Percentiles rank a stretch among this genome's conserved stretches.
These are phyloP conservation scores for Cyclotella distinguenda DNA, from an alignment of 108 stramenopile species.

Conservation along the genomic window DNA sequence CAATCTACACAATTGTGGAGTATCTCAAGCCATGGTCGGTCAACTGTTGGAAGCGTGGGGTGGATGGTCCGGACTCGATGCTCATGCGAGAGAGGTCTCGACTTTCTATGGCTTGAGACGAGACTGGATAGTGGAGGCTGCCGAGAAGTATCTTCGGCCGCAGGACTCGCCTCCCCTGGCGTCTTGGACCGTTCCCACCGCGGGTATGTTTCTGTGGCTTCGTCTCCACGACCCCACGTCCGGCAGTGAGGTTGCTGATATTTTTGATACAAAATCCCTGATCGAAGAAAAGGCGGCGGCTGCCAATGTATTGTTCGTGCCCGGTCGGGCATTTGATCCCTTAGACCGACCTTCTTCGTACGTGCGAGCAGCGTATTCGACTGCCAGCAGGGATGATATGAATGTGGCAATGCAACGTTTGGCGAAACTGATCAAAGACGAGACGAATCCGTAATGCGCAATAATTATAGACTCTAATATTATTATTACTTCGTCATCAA, in stretches of 20 bases:
- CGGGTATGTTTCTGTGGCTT: slow-evolving; percentile 68
- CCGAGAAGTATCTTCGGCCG: slow-evolving; percentile 27
- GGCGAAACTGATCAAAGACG: slow-evolving; percentile 12
- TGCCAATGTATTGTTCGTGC: slow-evolving; percentile 38
- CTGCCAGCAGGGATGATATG: slow-evolving; percentile 36
- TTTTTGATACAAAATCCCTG: slow-evolving; percentile 19
- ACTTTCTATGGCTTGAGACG: slow-evolving; percentile 36
- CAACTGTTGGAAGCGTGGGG: slow-evolving; percentile 47
- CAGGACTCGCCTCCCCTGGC: slow-evolving; percentile 5
- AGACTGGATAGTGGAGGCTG: slow-evolving; percentile 29
- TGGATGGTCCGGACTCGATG: slow-evolving; percentile 32
- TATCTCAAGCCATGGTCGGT: slow-evolving; percentile 51
- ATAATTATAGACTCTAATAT: too few relatives aligned
- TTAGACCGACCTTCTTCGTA: slow-evolving; percentile 16
- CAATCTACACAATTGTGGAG: slow-evolving; percentile 43
- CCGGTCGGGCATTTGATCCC: slow-evolving; percentile 34
- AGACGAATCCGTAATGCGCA: too few relatives aligned
- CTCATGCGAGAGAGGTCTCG: slow-evolving; percentile 22
- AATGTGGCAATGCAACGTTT: slow-evolving; percentile 28
- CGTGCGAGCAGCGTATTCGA: slow-evolving; percentile 29
- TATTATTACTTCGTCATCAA: too few relatives aligned
- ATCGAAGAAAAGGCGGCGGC: slow-evolving; percentile 27
- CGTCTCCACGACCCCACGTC: slow-evolving; percentile 1
- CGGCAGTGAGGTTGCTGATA: background rate
- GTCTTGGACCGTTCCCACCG: slow-evolving; percentile 33